Evolutionary conservation across 1,284 basidiomycete genomes (phyloP).

Genomic region (Vanrija pseudolonga): DNA sequence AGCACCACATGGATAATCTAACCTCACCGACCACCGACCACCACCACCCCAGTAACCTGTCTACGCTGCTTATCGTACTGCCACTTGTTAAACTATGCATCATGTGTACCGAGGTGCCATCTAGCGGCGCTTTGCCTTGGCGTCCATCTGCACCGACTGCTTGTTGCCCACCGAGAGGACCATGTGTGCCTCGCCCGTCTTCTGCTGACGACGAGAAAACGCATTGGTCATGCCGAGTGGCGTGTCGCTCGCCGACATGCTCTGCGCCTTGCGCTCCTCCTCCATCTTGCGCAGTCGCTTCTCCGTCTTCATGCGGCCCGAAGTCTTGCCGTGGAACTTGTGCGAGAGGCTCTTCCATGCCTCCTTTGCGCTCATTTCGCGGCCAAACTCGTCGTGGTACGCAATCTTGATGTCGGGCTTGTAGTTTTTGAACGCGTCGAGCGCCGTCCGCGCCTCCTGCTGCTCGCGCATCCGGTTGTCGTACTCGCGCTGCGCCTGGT

Average conservation of each 20-base stretch:
- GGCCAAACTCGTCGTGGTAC: constrained; percentile 93
- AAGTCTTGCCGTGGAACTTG: constrained; percentile 93
- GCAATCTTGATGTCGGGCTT: constrained; percentile 95
- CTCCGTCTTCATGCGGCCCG: constrained; percentile 90
- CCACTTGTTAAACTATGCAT: constrained; percentile 2
- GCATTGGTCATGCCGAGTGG: constrained; percentile 86
- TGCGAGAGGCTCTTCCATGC: constrained; percentile 94
- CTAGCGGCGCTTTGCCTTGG: not conserved
- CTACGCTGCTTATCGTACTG: not conserved
- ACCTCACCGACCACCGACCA: not conserved
- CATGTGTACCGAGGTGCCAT: not conserved
- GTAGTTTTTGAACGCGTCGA: constrained; percentile 87
- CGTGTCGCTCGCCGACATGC: constrained; percentile 89
- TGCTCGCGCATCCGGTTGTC: constrained; percentile 89
- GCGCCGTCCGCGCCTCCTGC: constrained; percentile 75
- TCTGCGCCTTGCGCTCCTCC: constrained; percentile 83
- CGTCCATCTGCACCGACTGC: constrained; percentile 59
- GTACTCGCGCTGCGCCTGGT: constrained; percentile 90
- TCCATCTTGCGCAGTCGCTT: constrained; percentile 89
- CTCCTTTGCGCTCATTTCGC: constrained; percentile 79
- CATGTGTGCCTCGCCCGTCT: constrained; percentile 89
- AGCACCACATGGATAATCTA: not conserved
- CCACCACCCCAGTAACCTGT: not conserved
- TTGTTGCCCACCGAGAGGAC: constrained; percentile 88
- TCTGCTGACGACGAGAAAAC: constrained; percentile 84